These are phyloP conservation scores for Caryopteris hybrid DNA, from an alignment of 305 asterid species.

Conservation along the genomic window DNA sequence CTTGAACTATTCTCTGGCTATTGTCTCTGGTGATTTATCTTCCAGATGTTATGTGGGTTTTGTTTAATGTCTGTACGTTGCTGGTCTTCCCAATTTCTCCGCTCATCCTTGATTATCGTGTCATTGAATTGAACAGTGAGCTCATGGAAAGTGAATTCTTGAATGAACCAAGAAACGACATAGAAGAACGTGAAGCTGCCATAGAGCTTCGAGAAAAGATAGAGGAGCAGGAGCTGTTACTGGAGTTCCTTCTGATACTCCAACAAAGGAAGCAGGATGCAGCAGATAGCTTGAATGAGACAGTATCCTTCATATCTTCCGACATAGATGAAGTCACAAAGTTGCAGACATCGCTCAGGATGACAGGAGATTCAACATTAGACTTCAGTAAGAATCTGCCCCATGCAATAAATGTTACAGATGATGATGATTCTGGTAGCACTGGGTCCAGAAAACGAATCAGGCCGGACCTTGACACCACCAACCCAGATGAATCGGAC, in stretches of 20 bases:
- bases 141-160: slow-evolving; percentile 86
- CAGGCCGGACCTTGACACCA: slow-evolving; percentile 41
- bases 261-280: slow-evolving; percentile 80
- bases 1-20: background rate
- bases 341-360: slow-evolving; percentile 47
- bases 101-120: slow-evolving; percentile 12
- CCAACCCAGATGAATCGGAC: slow-evolving; percentile 30
- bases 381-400: slow-evolving; percentile 35
- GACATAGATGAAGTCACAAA: slow-evolving; percentile 78
- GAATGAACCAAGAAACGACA: slow-evolving; percentile 68
- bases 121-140: slow-evolving; percentile 44
- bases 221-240: slow-evolving; percentile 85
- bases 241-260: slow-evolving; percentile 72
- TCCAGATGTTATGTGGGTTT: background rate
- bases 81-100: background rate
- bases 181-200: slow-evolving; percentile 87
- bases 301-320: slow-evolving; percentile 58
- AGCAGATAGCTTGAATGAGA: slow-evolving; percentile 55
- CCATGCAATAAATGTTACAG: slow-evolving; percentile 25
- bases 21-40: background rate
- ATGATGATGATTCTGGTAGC: slow-evolving; percentile 56
- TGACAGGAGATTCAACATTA: slow-evolving; percentile 37
- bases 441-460: slow-evolving; percentile 69
- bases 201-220: slow-evolving; percentile 75
- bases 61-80: background rate